Percentiles rank a stretch among this genome's conserved stretches.
Conservation (phyloP, 2,329 filamentous ascomycete species). For the Paraphaeosphaeria sporulosa region DNA sequence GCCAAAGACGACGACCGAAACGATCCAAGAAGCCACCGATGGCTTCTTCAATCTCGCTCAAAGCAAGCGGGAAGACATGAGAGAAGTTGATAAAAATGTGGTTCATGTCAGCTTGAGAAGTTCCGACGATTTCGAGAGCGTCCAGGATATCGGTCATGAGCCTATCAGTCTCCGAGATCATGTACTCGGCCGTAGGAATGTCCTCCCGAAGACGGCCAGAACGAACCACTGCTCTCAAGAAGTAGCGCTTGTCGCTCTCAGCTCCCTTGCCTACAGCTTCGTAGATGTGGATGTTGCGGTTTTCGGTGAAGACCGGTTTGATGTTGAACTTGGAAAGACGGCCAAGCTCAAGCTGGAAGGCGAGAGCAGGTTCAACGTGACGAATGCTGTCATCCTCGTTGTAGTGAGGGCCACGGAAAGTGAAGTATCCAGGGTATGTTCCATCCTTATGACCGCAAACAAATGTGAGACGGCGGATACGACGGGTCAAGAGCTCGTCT, state of each 20-base stretch:
- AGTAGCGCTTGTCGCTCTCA: slow-evolving; percentile 98
- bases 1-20: slow-evolving; percentile 93
- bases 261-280: slow-evolving; percentile 94
- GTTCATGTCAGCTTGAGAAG: slow-evolving; percentile 99
- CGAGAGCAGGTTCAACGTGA: slow-evolving; percentile 93
- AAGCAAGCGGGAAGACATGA: slow-evolving; percentile 90
- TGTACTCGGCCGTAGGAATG: slow-evolving; percentile 97
- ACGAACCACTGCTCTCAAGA: slow-evolving; percentile 93
- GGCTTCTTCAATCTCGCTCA: slow-evolving; percentile 88
- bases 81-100: slow-evolving; percentile 99
- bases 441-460: slow-evolving; percentile 95
- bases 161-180: slow-evolving; percentile 95
- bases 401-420: slow-evolving; percentile 92
- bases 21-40: slow-evolving; percentile 95
- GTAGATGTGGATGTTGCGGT: slow-evolving; percentile 99
- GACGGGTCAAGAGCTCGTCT: slow-evolving; percentile 80
- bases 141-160: slow-evolving; percentile 98
- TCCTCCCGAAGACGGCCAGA: slow-evolving; percentile 94
- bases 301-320: slow-evolving; percentile 97
- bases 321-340: slow-evolving; percentile 97
- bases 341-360: slow-evolving; percentile 97
- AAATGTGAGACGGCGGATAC: slow-evolving; percentile 90
- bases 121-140: slow-evolving; percentile 96
- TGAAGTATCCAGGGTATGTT: slow-evolving; percentile 96
- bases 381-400: slow-evolving; percentile 94